Evolutionary conservation across 1,284 basidiomycete genomes (phyloP).

Genomic region (Coriolopsis trogii): DNA sequence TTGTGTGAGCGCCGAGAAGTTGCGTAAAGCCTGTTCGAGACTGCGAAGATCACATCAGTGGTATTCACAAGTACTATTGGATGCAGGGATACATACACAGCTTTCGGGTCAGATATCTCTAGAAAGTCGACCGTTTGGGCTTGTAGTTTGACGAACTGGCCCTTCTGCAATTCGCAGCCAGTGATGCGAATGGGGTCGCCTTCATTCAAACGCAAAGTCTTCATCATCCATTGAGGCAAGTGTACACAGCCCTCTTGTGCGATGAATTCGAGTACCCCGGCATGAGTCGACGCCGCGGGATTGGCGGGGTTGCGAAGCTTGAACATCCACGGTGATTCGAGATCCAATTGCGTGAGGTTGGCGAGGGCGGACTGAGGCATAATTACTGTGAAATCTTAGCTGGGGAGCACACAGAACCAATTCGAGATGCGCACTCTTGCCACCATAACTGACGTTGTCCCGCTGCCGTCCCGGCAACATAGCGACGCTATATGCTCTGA

Average conservation of each 20-base stretch:
- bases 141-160: conserved; percentile 96
- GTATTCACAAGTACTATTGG: background rate
- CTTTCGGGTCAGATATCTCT: conserved; percentile 94
- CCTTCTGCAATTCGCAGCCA: conserved; percentile 88
- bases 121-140: conserved; percentile 95
- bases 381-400: conserved; percentile 65
- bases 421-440: conserved; percentile 81
- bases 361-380: conserved; percentile 97
- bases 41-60: conserved; percentile 41
- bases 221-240: conserved; percentile 99
- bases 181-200: conserved; percentile 95
- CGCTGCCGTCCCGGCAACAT: conserved; percentile 84
- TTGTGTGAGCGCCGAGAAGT: conserved; percentile 90
- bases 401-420: conserved; percentile 7
- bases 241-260: conserved; percentile 96
- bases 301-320: conserved; percentile 91
- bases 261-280: conserved; percentile 98
- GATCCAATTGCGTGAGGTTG: conserved; percentile 85
- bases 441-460: conserved; percentile 91
- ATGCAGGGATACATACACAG: conserved; percentile 70
- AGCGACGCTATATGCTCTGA: conserved; percentile 85
- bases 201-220: conserved; percentile 88
- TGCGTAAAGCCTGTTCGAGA: conserved; percentile 92
- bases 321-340: conserved; percentile 96
- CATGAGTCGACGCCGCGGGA: conserved; percentile 88